Conservation (phyloP, 148 eudicot species). For the Simmondsia chinensis region DNA sequence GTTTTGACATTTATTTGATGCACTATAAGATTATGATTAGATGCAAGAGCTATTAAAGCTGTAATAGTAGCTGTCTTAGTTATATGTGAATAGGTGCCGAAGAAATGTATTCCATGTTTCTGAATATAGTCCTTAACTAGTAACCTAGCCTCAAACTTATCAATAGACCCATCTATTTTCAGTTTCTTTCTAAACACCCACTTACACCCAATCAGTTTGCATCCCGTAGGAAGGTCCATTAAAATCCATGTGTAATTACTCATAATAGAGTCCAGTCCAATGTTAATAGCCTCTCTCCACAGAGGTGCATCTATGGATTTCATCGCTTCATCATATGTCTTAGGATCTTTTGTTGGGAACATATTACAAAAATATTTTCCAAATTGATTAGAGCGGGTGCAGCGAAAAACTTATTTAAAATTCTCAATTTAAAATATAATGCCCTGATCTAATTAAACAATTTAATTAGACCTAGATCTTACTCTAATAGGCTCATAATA, state of each 20-base stretch:
- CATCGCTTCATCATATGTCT: too few species aligned
- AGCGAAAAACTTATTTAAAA: too few species aligned
- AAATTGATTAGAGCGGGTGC: too few species aligned
- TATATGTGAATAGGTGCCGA: not conserved
- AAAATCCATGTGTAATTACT: too few species aligned
- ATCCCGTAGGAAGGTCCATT: not conserved
- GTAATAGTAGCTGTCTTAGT: not conserved
- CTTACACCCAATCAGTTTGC: not conserved
- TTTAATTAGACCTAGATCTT: too few species aligned
- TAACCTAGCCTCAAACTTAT: not conserved
- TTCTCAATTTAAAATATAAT: too few species aligned
- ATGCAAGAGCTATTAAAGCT: not conserved
- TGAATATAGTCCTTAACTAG: not conserved
- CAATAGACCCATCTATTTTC: too few species aligned
- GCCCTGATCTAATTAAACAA: too few species aligned
- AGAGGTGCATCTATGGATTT: not conserved
- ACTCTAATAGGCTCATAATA: too few species aligned
- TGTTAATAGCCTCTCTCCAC: not conserved
- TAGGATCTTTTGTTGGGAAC: too few species aligned
- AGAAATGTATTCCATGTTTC: not conserved
- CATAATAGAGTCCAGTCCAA: not conserved
- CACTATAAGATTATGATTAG: not conserved
- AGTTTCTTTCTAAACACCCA: too few species aligned
- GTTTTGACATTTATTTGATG: not conserved
- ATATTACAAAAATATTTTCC: too few species aligned